phyloP scores from a whole-genome alignment of 305 asterid species.

The Fraxinus xanthoxyloides region DNA sequence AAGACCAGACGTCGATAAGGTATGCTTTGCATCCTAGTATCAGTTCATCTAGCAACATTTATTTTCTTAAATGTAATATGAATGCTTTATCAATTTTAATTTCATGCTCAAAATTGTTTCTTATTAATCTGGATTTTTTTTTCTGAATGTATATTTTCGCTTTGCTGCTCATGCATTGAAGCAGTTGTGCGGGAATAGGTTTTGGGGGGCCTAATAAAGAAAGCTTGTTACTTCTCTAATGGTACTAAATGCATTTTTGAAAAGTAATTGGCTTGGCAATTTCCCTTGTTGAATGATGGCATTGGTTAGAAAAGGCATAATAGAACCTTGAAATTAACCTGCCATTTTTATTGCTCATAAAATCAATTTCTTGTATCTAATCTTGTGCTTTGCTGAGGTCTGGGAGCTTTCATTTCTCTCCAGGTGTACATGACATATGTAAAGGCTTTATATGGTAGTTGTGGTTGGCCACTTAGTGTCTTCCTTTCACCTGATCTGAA shows the following conservation, averaged over 20 bases:
- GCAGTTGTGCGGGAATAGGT: not conserved
- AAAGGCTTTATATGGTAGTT: slow-evolving; percentile 86
- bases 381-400: not conserved
- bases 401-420: not conserved
- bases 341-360: not conserved
- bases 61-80: not conserved
- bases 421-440: slow-evolving; percentile 98
- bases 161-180: not conserved
- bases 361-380: not conserved
- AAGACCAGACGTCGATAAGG: slow-evolving; percentile 97
- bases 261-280: not conserved
- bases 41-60: not conserved
- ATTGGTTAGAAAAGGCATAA: not conserved
- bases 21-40: slow-evolving; percentile 15
- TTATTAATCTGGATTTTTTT: not conserved
- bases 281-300: not conserved
- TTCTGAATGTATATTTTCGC: not conserved
- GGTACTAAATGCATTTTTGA: not conserved
- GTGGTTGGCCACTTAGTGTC: slow-evolving; percentile 92
- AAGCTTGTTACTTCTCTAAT: not conserved
- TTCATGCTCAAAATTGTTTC: not conserved
- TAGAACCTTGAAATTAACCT: not conserved
- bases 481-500: slow-evolving; percentile 90
- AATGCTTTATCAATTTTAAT: not conserved
- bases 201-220: not conserved